Evolutionary conservation across 2,329 filamentous ascomycete species (phyloP), one percentile per base, ranked within the genome.

Genomic region (Gyromitra esculenta): DNA sequence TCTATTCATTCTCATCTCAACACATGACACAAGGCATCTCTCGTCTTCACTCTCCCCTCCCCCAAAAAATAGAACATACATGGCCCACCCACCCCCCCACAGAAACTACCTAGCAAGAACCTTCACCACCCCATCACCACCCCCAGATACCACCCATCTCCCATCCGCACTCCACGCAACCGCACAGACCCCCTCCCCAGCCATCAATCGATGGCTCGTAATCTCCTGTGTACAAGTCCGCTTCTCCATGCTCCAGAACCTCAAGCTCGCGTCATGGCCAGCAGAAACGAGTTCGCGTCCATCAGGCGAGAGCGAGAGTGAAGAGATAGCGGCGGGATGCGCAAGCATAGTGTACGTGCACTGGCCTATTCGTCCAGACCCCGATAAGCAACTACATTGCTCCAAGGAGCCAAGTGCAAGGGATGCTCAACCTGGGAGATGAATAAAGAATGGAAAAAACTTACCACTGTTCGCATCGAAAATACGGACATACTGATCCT

Each of bases 261-360:
- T 91, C 73, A 99, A 89, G 73, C 92, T 96, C 68, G 95, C 95
- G 83, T 99, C 96, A 83, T 99, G 96, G 25, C 96, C 96, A 0
- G 94, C 96, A 59, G 94, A 97, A 63, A 99, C 95, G 9, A 97
- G 91, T 85, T 99, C 96, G 75, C 91, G 91, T 59, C 95, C 94
- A 82, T 98, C 95, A 13, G 95, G 96, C 80, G 93, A 97, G 21
- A 99, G 88, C 0, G 93, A 96, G 4, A 99, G 88, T 35, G 92
- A 91, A 0, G 96, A 96, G 80, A 99, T 97, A 73, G 96, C 91
- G 1, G 94, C 92, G 0, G 96, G 94, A 81, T 99, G 96, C 5
- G 96, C 96, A 76, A 98, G 89, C 96, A 99, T 99, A 82, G 92
- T 96, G 85, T 99, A 99, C 79, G 96, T 98, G 85, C 94, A 97